Conservation (phyloP, 2,329 filamentous ascomycete species). For the Fusarium sp. region DNA sequence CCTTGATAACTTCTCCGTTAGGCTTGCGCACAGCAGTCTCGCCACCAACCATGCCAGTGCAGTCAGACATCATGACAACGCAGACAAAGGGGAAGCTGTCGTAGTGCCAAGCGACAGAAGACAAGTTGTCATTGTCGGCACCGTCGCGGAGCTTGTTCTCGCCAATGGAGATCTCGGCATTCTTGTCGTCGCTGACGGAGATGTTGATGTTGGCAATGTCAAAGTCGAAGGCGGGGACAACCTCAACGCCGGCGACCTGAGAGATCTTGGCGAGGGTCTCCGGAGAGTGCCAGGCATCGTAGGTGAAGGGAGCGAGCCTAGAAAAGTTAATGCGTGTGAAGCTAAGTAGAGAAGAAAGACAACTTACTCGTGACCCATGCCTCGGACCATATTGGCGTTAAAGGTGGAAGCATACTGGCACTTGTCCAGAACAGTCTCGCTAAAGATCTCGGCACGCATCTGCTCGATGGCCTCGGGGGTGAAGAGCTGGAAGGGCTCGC, state of each 20-base stretch:
- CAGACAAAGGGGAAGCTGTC: constrained; percentile 61
- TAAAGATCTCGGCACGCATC: constrained; percentile 38
- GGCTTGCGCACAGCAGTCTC: constrained; percentile 43
- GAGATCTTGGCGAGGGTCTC: constrained; percentile 62
- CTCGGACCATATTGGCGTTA: constrained; percentile 9
- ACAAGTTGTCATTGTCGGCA: constrained; percentile 23
- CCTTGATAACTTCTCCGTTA: constrained; percentile 40
- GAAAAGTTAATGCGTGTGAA: constrained; percentile 40
- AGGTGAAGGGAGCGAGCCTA: constrained; percentile 45
- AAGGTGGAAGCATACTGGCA: constrained; percentile 31
- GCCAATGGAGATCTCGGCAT: constrained; percentile 25
- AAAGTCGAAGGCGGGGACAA: constrained; percentile 63
- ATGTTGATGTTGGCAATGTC: constrained; percentile 68
- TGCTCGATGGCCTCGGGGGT: constrained; percentile 37
- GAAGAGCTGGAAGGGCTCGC: constrained; percentile 45
- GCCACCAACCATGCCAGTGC: constrained; percentile 56
- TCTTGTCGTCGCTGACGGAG: constrained; percentile 43
- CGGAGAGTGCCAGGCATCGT: constrained; percentile 60
- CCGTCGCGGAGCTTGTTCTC: constrained; percentile 28
- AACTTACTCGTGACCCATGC: constrained; percentile 17
- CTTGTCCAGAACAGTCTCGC: constrained; percentile 42
- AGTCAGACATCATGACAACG: constrained; percentile 60
- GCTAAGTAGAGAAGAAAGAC: constrained; percentile 29
- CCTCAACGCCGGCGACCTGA: constrained; percentile 64
- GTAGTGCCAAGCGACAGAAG: constrained; percentile 55